Conservation (phyloP, 2,329 filamentous ascomycete species). For the Fusarium sp. region DNA sequence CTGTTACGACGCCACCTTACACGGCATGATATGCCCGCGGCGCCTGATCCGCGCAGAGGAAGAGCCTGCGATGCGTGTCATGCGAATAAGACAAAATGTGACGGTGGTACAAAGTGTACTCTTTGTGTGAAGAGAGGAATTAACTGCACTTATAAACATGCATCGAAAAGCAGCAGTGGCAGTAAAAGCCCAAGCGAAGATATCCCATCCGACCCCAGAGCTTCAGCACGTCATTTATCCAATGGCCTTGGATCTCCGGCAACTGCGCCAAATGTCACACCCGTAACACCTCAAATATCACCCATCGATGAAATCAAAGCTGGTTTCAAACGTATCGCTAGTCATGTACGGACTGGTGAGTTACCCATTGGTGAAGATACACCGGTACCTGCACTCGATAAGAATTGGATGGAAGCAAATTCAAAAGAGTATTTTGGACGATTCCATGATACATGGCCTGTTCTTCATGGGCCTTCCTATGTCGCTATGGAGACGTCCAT, state of each 20-base stretch:
- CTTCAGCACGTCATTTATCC: background rate
- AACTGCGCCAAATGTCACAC: background rate
- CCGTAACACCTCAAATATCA: background rate
- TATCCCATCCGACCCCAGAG: background rate
- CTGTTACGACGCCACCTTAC: conserved; percentile 52
- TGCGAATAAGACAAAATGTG: conserved; percentile 58
- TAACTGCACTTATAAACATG: conserved; percentile 51
- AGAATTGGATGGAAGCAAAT: conserved; percentile 29
- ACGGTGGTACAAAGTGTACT: conserved; percentile 53
- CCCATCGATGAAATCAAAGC: conserved; percentile 14
- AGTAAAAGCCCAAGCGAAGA: conserved; percentile 16
- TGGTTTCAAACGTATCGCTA: conserved; percentile 17
- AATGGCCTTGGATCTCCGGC: background rate
- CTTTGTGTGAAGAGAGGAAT: conserved; percentile 54
- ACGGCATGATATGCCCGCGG: conserved; percentile 48
- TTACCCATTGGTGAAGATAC: conserved; percentile 19
- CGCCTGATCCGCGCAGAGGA: conserved; percentile 49
- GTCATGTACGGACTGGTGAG: conserved; percentile 6
- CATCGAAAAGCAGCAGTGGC: conserved; percentile 10
- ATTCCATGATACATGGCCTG: conserved; percentile 56
- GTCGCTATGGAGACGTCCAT: conserved; percentile 46
- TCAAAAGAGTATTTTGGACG: conserved; percentile 51
- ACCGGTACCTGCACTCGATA: conserved; percentile 8
- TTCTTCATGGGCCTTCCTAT: conserved; percentile 53
- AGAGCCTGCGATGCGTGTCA: conserved; percentile 58